Conservation (phyloP, 352 stramenopile species). For the Pythium folliculosum region DNA sequence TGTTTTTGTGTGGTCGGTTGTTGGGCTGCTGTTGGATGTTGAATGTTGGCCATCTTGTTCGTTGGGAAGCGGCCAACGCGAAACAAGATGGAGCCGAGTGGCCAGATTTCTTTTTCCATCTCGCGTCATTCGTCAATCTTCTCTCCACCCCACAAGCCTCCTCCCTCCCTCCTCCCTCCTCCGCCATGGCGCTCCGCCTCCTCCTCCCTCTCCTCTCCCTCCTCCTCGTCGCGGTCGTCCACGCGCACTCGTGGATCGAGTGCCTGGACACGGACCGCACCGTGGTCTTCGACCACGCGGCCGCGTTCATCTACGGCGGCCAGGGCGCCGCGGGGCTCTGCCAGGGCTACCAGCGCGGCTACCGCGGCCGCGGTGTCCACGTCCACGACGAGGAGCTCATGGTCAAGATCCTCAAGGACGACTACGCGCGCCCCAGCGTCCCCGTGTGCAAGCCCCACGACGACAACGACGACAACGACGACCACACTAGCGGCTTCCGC, state of each 20-base stretch:
- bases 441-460: slow-evolving; percentile 37
- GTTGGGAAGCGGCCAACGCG: too few species aligned
- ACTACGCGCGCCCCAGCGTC: slow-evolving; percentile 25
- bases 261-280: slow-evolving; percentile 57
- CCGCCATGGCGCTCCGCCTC: background rate
- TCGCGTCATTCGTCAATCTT: background rate
- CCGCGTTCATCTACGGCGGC: slow-evolving; percentile 52
- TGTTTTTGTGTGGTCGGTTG: too few species aligned
- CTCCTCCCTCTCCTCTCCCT: background rate
- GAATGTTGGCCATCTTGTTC: too few species aligned
- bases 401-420: slow-evolving; percentile 57
- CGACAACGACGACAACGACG: slow-evolving; percentile 29
- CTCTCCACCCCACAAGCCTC: background rate
- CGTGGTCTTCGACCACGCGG: slow-evolving; percentile 51
- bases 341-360: slow-evolving; percentile 62
- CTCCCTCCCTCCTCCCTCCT: background rate
- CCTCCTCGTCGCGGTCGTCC: background rate
- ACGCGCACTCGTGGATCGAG: slow-evolving; percentile 63
- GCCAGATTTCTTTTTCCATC: too few species aligned
- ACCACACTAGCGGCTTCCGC: slow-evolving; percentile 4
- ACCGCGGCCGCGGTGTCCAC: slow-evolving; percentile 40
- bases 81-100: too few species aligned
- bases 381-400: slow-evolving; percentile 33
- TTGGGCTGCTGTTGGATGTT: too few species aligned
- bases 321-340: slow-evolving; percentile 40